Conservation (phyloP, 352 stramenopile genomes). For the Pythium volutum region DNA sequence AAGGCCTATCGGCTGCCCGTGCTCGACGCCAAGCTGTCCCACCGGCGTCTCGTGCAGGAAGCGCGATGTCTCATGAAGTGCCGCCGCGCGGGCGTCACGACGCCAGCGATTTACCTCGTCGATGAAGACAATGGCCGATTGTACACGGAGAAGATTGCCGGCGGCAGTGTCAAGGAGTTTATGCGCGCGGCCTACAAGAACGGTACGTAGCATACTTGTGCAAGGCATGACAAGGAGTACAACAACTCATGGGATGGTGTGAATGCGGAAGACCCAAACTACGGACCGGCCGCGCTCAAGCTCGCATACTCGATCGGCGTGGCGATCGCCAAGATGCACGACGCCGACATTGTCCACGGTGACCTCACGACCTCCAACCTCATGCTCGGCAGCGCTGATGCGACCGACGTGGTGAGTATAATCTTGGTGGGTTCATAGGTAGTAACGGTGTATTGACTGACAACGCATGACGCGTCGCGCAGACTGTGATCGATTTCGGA, state of each 20-base stretch:
- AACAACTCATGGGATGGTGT: background rate
- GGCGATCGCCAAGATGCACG: constrained; percentile 91
- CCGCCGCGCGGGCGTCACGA: constrained; percentile 63
- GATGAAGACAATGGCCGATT: constrained; percentile 71
- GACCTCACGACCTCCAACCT: constrained; percentile 95
- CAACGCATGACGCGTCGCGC: background rate
- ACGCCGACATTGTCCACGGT: constrained; percentile 90
- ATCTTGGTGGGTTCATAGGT: background rate
- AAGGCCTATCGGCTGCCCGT: constrained; percentile 75
- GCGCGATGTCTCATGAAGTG: constrained; percentile 82
- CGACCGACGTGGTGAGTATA: constrained; percentile 56
- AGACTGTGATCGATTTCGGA: constrained; percentile 87
- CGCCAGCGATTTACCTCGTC: constrained; percentile 75
- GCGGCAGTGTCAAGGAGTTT: constrained; percentile 73
- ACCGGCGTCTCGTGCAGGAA: constrained; percentile 77
- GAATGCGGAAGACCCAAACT: constrained; percentile 36
- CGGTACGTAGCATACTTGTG: constrained; percentile 24
- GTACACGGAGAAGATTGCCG: constrained; percentile 65
- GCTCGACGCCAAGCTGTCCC: constrained; percentile 78
- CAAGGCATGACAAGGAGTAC: too few relatives aligned
- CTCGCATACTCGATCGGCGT: constrained; percentile 84
- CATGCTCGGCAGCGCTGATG: constrained; percentile 78
- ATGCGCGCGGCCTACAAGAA: constrained; percentile 51
- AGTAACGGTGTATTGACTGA: background rate
- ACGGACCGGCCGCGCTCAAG: constrained; percentile 47